These are phyloP conservation scores for Jacaranda copaia DNA, from an alignment of 257 asterid species.

Conservation along the genomic window DNA sequence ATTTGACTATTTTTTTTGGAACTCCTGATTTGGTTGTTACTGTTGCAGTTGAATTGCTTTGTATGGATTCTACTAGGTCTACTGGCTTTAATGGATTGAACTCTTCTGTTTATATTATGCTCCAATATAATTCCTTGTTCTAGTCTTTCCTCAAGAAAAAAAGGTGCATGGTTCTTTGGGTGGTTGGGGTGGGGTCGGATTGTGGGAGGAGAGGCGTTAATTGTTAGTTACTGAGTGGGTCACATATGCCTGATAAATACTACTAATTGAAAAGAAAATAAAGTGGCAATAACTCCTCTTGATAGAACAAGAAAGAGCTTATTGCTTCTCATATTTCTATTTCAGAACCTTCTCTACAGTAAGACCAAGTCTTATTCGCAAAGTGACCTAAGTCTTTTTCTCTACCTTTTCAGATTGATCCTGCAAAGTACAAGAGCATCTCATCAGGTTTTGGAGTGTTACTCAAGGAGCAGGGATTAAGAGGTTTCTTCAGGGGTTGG, in stretches of 20 bases:
- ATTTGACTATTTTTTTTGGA: neutral
- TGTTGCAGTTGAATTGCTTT: neutral
- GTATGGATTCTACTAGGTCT: neutral
- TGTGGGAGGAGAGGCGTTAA: too few relatives aligned
- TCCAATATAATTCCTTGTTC: neutral
- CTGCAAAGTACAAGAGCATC: constrained; percentile 65
- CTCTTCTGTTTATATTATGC: neutral
- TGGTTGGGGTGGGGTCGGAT: too few relatives aligned
- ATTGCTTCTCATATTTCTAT: too few relatives aligned
- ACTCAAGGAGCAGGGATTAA: constrained; percentile 60
- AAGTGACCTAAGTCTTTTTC: constrained; percentile 19
- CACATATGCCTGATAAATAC: too few relatives aligned
- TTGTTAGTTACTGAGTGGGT: too few relatives aligned
- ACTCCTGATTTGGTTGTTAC: neutral
- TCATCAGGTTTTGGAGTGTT: constrained; percentile 63
- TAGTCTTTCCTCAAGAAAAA: neutral
- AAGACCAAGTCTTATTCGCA: too few relatives aligned
- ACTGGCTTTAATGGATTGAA: neutral
- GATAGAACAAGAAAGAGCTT: too few relatives aligned
- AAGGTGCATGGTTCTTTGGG: too few relatives aligned
- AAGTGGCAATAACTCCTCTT: too few relatives aligned
- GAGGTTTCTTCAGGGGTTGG: constrained; percentile 73
- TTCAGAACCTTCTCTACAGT: too few relatives aligned
- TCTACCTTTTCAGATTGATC: constrained; percentile 51
- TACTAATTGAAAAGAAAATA: too few relatives aligned